Evolutionary conservation across 2,329 filamentous ascomycete genomes (phyloP), one percentile per base, ranked within the genome.

Genomic region (Lachnellula suecica): DNA sequence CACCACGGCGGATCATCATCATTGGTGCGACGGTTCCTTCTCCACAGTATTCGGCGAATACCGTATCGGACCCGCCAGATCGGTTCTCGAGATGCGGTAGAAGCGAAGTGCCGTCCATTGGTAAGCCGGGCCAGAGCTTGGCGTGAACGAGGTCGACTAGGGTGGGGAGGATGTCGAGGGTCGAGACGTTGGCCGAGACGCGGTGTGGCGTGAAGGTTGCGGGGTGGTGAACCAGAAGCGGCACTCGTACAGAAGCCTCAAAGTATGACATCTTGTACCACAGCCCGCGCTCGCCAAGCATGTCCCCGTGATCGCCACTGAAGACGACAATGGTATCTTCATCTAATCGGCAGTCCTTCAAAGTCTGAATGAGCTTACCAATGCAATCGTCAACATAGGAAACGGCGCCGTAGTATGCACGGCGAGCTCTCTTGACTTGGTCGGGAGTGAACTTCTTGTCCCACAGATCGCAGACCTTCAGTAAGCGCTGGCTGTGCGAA

Each of bases 221-320:
- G 23, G 92, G 92, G 64, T 92, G 84, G 70, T 91, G 87, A 68
- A 96, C 81, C 59, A 97, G 78, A 68, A 97, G 85, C 1, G 92
- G 92, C 20, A 97, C 92, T 24, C 92, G 87, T 42, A 91, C 90
- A 11, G 91, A 96, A 37, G 87, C 87, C 78, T 97, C 92, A 65
- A 91, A 96, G 81, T 94, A 97, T 67, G 84, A 91, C 92, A 97
- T 97, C 79, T 97, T 97, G 78, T 96, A 92, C 92, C 92, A 97
- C 43, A 97, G 76, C 5, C 89, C 88, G 48, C 91, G 85, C 76
- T 97, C 92, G 53, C 92, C 92, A 7, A 97, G 82, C 92, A 97
- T 97, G 71, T 97, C 92, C 51, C 92, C 92, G 66, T 97, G 92
- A 68, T 97, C 92, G 41, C 92, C 91, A 53, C 88, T 92, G 73